Evolutionary conservation across 371 early-diverging fungal genomes (phyloP).

Genomic region (Dichotomocladium elegans): DNA sequence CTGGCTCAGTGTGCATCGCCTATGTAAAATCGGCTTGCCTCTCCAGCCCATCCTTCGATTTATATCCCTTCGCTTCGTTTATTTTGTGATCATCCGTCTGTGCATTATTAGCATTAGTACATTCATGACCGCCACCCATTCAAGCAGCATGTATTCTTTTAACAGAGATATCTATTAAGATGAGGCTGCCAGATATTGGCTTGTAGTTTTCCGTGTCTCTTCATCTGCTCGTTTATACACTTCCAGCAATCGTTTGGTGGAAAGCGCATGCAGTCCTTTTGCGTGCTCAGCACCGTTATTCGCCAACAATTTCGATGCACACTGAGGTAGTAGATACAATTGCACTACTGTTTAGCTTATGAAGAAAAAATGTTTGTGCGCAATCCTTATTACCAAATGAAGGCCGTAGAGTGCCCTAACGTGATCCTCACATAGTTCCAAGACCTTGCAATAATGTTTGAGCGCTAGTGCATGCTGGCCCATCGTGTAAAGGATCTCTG

Average conservation of each 20-base stretch:
- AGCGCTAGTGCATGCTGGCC: slow-evolving; percentile 57
- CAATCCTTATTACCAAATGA: slow-evolving; percentile 48
- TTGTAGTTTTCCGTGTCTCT: slow-evolving; percentile 11
- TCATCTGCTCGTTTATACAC: slow-evolving; percentile 22
- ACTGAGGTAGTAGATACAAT: no score
- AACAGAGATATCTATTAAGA: no score
- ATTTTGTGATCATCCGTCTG: no score
- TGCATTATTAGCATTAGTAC: no score
- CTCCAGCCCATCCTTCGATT: background rate
- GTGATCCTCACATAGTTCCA: slow-evolving; percentile 72
- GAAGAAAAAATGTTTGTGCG: background rate
- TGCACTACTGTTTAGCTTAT: no score
- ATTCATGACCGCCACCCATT: no score
- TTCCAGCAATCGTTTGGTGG: slow-evolving; percentile 64
- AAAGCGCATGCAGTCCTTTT: slow-evolving; percentile 50
- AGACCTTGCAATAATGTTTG: slow-evolving; percentile 71
- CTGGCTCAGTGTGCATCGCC: slow-evolving; percentile 1
- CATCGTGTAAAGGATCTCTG: slow-evolving; percentile 76
- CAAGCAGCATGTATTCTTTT: no score
- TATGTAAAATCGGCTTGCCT: background rate
- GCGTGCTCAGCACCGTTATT: slow-evolving; percentile 33
- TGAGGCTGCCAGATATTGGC: no score
- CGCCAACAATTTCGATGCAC: slow-evolving; percentile 37
- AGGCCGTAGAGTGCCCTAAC: slow-evolving; percentile 76
- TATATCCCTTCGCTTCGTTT: background rate